Base-by-base conservation (phyloP, 2,329 filamentous ascomycete genomes). In the Didymella pomorum region DNA sequence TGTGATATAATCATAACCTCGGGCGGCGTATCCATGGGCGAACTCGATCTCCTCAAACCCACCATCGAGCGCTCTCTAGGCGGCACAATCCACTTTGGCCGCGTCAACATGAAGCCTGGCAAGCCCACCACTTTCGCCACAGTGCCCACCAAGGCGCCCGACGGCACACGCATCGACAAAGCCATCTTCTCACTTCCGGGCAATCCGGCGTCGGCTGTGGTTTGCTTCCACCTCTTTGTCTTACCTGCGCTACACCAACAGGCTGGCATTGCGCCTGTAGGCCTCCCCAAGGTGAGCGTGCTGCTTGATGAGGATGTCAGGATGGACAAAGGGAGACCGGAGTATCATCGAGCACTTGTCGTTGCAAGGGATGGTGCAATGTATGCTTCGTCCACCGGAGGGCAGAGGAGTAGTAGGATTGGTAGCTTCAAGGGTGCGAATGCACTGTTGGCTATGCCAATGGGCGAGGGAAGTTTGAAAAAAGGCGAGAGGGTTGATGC, bases 61-160 rank as follows among this genome's bases (percentile, higher is more conserved):
- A 98, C 94, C 0, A 91, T 99, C 69, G 95, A 98, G 80, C 89
- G 94, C 41, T 84, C 88, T 1, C 85, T 99, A 1, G 92, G 93
- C 56, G 95, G 95, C 8, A 95, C 89, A 0, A 97, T 99, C 65
- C 95, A 97, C 77, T 99, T 99, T 69, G 95, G 95, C 23, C 89
- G 95, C 3, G 95, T 99, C 2, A 86, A 89, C 53, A 98, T 99
- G 95, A 99, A 99, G 80, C 95, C 95, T 0, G 95, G 95, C 4
- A 99, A 98, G 78, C 95, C 95, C 2, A 97, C 93, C 0, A 99
- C 95, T 0, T 99, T 99, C 76, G 95, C 95, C 2, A 97, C 92
- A 0, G 85, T 98, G 0, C 88, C 91, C 0, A 80, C 85, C 71
- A 88, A 88, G 55, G 71, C 75, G 45, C 67, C 68, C 14, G 45